Evolutionary conservation across 495 filamentous ascomycete species (phyloP).

Genomic region (Alectoria sarmentosa): DNA sequence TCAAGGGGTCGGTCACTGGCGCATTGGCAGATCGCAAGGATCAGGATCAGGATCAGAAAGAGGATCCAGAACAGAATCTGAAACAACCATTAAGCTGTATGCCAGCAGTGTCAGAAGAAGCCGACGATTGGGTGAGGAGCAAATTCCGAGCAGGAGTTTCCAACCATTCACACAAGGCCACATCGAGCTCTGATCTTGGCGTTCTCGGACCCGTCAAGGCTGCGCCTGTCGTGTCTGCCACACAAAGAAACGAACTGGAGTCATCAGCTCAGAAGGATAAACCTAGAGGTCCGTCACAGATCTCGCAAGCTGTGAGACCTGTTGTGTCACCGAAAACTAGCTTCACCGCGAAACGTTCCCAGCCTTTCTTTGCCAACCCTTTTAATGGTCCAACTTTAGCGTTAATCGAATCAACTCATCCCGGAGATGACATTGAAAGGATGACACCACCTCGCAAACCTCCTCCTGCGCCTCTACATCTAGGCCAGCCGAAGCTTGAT

Average conservation of each 20-base stretch:
- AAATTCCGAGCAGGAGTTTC: slow-evolving; percentile 4
- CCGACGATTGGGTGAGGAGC: slow-evolving; percentile 16
- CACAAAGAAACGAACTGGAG: slow-evolving; percentile 18
- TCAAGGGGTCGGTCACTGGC: not conserved
- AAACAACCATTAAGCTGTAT: not conserved
- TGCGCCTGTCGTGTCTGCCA: slow-evolving; percentile 12
- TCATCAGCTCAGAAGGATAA: not conserved
- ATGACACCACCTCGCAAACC: slow-evolving; percentile 62
- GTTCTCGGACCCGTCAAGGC: slow-evolving; percentile 16
- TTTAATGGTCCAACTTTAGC: slow-evolving; percentile 18
- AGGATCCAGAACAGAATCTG: not conserved
- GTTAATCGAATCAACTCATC: slow-evolving; percentile 22
- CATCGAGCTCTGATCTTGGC: slow-evolving; percentile 23
- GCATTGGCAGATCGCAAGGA: not conserved
- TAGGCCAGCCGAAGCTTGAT: slow-evolving; percentile 41
- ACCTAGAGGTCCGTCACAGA: slow-evolving; percentile 4
- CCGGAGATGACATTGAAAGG: slow-evolving; percentile 22
- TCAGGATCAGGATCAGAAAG: not conserved
- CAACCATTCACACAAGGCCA: slow-evolving; percentile 23
- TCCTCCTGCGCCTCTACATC: slow-evolving; percentile 76
- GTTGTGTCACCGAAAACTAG: slow-evolving; percentile 26
- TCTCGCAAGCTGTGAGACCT: slow-evolving; percentile 17
- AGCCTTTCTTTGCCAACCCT: slow-evolving; percentile 21
- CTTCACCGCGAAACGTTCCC: slow-evolving; percentile 28
- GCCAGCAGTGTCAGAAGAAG: slow-evolving; percentile 5